phyloP scores from a whole-genome alignment of 352 stramenopile genomes.

The Pythium dissotocum region DNA sequence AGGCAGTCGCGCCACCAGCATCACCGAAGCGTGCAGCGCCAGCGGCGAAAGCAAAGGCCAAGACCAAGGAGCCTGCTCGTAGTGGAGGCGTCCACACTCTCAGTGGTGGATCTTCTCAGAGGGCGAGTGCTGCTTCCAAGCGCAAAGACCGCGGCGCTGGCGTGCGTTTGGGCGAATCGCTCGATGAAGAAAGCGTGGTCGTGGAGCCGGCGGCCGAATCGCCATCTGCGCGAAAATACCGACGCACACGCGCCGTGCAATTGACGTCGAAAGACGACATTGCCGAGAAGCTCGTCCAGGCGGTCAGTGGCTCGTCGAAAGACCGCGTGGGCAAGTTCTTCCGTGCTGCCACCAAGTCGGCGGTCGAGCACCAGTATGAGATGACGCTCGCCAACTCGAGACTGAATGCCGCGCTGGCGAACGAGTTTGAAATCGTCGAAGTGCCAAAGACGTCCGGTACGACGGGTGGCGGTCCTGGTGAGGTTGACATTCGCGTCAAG shows the following conservation, averaged over 20 bases:
- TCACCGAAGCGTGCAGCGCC: slow-evolving; percentile 5
- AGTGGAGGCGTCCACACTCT: slow-evolving; percentile 56
- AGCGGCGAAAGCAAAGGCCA: slow-evolving; percentile 8
- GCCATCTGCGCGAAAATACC: slow-evolving; percentile 41
- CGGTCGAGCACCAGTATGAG: slow-evolving; percentile 82
- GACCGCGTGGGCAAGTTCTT: slow-evolving; percentile 80
- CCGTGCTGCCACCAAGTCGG: slow-evolving; percentile 65
- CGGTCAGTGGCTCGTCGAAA: slow-evolving; percentile 55
- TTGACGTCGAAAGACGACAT: slow-evolving; percentile 82
- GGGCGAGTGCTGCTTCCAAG: slow-evolving; percentile 3
- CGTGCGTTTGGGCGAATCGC: slow-evolving; percentile 54
- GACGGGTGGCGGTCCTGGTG: neutral
- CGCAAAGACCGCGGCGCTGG: slow-evolving; percentile 48
- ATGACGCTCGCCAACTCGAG: slow-evolving; percentile 70
- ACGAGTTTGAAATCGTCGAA: slow-evolving; percentile 61
- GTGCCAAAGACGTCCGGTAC: slow-evolving; percentile 29
- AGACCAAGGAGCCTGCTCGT: slow-evolving; percentile 14
- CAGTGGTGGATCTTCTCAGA: slow-evolving; percentile 20
- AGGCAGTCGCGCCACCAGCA: slow-evolving; percentile 10
- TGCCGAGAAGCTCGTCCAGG: slow-evolving; percentile 56
- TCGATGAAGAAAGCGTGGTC: slow-evolving; percentile 33
- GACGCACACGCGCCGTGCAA: slow-evolving; percentile 50
- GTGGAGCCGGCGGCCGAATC: slow-evolving; percentile 13
- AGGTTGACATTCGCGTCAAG: slow-evolving; percentile 58
- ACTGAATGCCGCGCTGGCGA: slow-evolving; percentile 62